Conservation (phyloP, 768 basidiomycete genomes). For the Leccinum incarnatum region DNA sequence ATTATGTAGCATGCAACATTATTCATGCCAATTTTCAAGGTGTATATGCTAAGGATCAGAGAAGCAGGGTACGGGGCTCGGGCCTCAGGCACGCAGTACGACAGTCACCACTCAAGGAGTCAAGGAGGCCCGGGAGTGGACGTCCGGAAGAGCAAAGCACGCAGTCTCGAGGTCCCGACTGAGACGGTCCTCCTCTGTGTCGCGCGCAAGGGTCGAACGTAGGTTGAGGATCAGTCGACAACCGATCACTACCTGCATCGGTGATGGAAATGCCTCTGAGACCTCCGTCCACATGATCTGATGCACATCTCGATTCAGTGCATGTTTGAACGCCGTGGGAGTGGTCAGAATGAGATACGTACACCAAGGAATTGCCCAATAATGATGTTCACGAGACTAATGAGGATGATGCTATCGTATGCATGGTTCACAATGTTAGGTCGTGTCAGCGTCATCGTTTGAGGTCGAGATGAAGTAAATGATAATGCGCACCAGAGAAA, state of each 20-base stretch:
- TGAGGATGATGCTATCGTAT: neutral
- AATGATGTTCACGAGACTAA: neutral
- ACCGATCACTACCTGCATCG: neutral
- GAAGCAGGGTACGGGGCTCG: neutral
- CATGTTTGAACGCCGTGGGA: too few relatives aligned
- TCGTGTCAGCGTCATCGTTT: neutral
- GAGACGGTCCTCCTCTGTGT: neutral
- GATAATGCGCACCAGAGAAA: conserved; percentile 2
- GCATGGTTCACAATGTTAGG: neutral
- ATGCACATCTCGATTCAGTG: neutral
- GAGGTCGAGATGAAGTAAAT: neutral
- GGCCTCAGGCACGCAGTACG: neutral
- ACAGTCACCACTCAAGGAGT: neutral
- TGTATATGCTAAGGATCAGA: neutral
- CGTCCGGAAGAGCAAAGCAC: neutral
- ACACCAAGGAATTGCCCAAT: conserved; percentile 6
- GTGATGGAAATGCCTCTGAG: conserved; percentile 2
- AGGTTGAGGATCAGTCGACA: neutral
- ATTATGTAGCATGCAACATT: neutral
- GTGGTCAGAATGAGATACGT: neutral
- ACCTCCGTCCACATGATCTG: conserved; percentile 3
- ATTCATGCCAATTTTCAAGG: neutral
- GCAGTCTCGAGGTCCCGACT: neutral
- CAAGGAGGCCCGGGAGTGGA: neutral
- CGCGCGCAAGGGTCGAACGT: neutral